Evolutionary conservation across 352 stramenopile species (phyloP), one percentile per base, ranked within the genome.

Genomic region (Plasmopara muralis): DNA sequence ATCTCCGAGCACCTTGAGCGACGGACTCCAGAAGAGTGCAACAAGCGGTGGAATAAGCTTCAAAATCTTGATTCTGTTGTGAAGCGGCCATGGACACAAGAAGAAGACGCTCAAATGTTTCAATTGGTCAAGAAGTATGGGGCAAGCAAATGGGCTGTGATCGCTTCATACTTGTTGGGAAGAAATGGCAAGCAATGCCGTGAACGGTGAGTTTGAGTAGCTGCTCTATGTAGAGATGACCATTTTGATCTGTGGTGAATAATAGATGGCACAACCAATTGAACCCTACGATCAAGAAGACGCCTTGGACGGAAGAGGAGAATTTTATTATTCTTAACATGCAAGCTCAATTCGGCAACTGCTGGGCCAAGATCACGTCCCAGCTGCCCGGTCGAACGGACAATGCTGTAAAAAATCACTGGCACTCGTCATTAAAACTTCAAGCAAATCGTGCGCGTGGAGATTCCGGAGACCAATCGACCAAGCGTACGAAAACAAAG

Each of bases 401-500:
- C 60, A 99, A 99, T 44, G 87, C 88, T 3, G 95, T 99, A 43
- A 99, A 99, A 72, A 99, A 99, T 63, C 85, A 96, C 37, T 98
- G 91, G 89, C 80, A 98, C 39, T 91, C 83, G 16, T 93, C 83
- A 16, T 73, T 93, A 59, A 89, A 91, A 57, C 44, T 65, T 0
- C 68, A 73, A 29, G 50, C 70, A 5, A 85, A 85, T 59, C 47
- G 50, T 53, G 30, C 33, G 28, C 28, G 47, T 43, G 43, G 14
- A 7, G 43, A 31, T 14, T 15, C 2, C 14, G 12, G 30, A 25
- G 16, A 46, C 9, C 8, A n/a, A 12, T 4, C 15, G 33, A 16
- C 31, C 20, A 62, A 62, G 15, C 48, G 50, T 5, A 25, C 28
- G 34, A 66, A 55, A 25, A 64, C 46, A n/a, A 70, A 66, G 14